phyloP scores from a whole-genome alignment of 306 rosid genomes.

The Crotalaria pallida region DNA sequence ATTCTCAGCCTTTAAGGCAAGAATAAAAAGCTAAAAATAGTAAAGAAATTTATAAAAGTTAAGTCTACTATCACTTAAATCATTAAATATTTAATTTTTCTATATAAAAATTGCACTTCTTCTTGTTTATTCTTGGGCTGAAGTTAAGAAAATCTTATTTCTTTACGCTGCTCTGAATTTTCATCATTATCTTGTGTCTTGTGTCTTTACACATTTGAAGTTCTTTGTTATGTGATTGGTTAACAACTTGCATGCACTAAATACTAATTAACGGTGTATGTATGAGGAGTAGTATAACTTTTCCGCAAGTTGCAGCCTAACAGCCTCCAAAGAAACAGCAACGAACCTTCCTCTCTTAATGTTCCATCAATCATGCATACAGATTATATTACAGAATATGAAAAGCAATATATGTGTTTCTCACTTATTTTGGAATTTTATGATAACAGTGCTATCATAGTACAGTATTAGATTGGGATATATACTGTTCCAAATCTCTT shows the following conservation, averaged over 20 bases:
- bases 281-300: background rate
- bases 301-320: constrained; percentile 24
- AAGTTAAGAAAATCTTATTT: no score
- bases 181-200: background rate
- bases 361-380: constrained; percentile 14
- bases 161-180: background rate
- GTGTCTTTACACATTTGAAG: background rate
- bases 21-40: no score
- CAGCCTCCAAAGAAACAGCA: constrained; percentile 23
- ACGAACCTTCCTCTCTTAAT: background rate
- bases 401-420: background rate
- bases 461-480: no score
- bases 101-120: no score
- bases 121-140: no score
- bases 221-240: background rate
- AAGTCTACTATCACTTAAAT: no score
- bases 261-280: background rate
- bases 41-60: no score
- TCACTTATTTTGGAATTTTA: constrained; percentile 6
- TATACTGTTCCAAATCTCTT: background rate
- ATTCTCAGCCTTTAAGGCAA: no score
- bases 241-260: constrained; percentile 6
- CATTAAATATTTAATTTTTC: no score
- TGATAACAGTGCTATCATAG: background rate
- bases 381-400: background rate